These are phyloP conservation scores for Ogataea glucozyma DNA, from an alignment of 805 yeast genomes.

Conservation along the genomic window DNA sequence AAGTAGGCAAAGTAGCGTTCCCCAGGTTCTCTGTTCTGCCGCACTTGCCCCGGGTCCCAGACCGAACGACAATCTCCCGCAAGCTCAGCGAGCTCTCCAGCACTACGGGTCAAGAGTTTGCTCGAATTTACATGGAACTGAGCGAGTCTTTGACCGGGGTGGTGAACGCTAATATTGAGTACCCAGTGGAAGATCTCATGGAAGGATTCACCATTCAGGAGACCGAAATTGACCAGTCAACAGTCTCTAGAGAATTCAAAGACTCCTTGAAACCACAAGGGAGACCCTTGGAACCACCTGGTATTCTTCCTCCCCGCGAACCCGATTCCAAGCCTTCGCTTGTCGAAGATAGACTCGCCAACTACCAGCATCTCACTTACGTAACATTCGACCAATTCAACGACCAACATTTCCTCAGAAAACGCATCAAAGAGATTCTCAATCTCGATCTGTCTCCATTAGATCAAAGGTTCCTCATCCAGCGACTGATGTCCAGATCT, in stretches of 20 bases:
- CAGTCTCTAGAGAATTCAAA: no score
- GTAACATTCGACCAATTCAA: slow-evolving; percentile 37
- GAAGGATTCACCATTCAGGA: no score
- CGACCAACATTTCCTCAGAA: slow-evolving; percentile 42
- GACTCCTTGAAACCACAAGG: no score
- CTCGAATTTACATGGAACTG: slow-evolving; percentile 27
- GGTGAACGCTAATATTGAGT: slow-evolving; percentile 47
- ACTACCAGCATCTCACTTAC: slow-evolving; percentile 32
- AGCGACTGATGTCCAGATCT: slow-evolving; percentile 69
- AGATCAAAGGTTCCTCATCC: slow-evolving; percentile 53
- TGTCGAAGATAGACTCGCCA: slow-evolving; percentile 14
- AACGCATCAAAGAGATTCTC: slow-evolving; percentile 50
- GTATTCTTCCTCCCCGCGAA: no score
- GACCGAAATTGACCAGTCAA: no score
- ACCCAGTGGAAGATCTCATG: slow-evolving; percentile 49
- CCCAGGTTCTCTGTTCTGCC: slow-evolving; percentile 29
- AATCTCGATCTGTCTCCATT: slow-evolving; percentile 40
- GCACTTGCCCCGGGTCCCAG: slow-evolving; percentile 35
- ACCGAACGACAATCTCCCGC: slow-evolving; percentile 25
- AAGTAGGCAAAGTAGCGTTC: slow-evolving; percentile 45
- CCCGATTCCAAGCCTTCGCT: slow-evolving; percentile 11
- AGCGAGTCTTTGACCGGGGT: slow-evolving; percentile 39
- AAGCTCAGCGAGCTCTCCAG: slow-evolving; percentile 26
- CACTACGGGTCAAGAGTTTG: slow-evolving; percentile 27
- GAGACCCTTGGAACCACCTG: no score